phyloP scores from a whole-genome alignment of 116 monocot species.

The Cymodocea nodosa region DNA sequence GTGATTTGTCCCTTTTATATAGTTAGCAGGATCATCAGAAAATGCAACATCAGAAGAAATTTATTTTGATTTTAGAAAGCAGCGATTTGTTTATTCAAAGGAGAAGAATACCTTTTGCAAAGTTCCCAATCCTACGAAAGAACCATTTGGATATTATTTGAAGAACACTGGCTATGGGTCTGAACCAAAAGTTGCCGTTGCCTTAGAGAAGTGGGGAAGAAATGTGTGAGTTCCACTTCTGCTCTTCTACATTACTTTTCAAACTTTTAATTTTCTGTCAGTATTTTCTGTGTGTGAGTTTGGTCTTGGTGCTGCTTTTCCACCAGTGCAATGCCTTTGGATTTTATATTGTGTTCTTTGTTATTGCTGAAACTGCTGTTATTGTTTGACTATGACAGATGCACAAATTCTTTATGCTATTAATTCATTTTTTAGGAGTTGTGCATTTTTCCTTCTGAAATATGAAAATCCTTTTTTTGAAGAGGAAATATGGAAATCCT shows the following conservation, averaged over 20 bases:
- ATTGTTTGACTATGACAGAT: too few relatives aligned
- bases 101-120: conserved; percentile 72
- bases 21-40: conserved; percentile 48
- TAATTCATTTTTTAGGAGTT: too few relatives aligned
- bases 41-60: conserved; percentile 52
- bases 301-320: background rate
- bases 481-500: too few relatives aligned
- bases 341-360: background rate
- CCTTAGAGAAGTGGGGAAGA: conserved; percentile 90
- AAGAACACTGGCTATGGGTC: conserved; percentile 84
- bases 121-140: conserved; percentile 83
- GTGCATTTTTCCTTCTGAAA: too few relatives aligned
- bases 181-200: conserved; percentile 71
- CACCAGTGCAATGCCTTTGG: background rate
- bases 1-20: conserved; percentile 10
- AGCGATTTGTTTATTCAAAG: conserved; percentile 62
- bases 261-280: background rate
- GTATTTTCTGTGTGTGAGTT: background rate
- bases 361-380: too few relatives aligned
- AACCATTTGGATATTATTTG: conserved; percentile 76
- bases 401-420: too few relatives aligned
- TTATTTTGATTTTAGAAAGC: conserved; percentile 98
- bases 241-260: too few relatives aligned
- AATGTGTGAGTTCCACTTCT: conserved; percentile 51
- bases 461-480: too few relatives aligned